These are phyloP conservation scores for Iris pallida DNA, from an alignment of 116 monocot genomes.

Conservation along the genomic window DNA sequence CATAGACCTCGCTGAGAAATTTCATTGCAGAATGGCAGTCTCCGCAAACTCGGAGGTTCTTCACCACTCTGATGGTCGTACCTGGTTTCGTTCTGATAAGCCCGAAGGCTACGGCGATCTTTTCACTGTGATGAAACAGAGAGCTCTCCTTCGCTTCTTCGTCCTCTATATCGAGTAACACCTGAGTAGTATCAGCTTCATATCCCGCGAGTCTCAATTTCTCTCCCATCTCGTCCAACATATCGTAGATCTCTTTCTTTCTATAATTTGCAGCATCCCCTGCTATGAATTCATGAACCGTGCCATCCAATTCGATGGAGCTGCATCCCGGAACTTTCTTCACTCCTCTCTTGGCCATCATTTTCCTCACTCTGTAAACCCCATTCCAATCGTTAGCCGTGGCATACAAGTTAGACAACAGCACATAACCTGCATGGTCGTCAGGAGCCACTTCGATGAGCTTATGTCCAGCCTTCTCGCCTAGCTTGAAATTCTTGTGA, in stretches of 20 bases:
- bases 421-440: constrained; percentile 53
- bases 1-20: constrained; percentile 46
- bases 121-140: constrained; percentile 20
- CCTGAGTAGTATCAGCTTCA: constrained; percentile 12
- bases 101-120: constrained; percentile 22
- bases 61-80: constrained; percentile 25
- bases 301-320: constrained; percentile 44
- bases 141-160: constrained; percentile 22
- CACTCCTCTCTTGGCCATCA: constrained; percentile 29
- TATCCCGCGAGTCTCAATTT: constrained; percentile 12
- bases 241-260: constrained; percentile 21
- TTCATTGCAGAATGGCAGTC: constrained; percentile 67
- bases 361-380: constrained; percentile 35
- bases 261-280: constrained; percentile 24
- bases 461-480: constrained; percentile 43
- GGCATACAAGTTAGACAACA: constrained; percentile 57
- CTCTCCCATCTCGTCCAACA: constrained; percentile 21
- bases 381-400: constrained; percentile 29
- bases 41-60: constrained; percentile 61
- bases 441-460: constrained; percentile 43
- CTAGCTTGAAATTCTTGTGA: constrained; percentile 42
- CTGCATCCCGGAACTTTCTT: constrained; percentile 44
- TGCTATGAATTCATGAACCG: constrained; percentile 41
- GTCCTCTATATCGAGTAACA: constrained; percentile 25
- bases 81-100: constrained; percentile 13